Base-by-base conservation (phyloP, 768 basidiomycete species). In the Russula emetica region DNA sequence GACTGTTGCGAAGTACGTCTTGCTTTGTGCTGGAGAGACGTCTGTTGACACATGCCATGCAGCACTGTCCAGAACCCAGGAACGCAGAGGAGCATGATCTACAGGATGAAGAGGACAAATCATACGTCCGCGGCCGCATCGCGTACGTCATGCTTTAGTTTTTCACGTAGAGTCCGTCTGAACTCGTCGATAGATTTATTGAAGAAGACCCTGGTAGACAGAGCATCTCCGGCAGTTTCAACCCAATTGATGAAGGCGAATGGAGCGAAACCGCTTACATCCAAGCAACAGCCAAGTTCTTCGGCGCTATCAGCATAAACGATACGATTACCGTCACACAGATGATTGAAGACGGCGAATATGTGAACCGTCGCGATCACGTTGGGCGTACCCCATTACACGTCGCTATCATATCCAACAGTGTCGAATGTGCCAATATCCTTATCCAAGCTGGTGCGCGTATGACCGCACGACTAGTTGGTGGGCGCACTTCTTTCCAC, bases 241-340 rank as follows among this genome's bases (percentile, higher is more conserved):
- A 84, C 58, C 85, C 85, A 0, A 85, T 86, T 69, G 84, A 87
- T 64, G 82, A 79, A 14, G 84, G 83, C 13, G 84, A 85, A 76
- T 87, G 85, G 85, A 79, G 79, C 61, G 82, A 77, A 38, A 81
- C 84, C 65, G 84, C 82, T 10, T 87, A 86, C 70, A 77, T 85
- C 64, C 82, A 80, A 13, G 77, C 77, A 16, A 77, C 78, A 0
- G 80, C 82, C 61, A 77, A 79, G 62, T 79, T 87, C 61, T 86
- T 86, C 73, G 69, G 73, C 11, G 82, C 82, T n/a, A 83, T 87
- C 63, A 79, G 76, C 2, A 69, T 75, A 2, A 72, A 75, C 51
- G 81, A 87, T 66, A 73, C 75, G 0, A 71, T 72, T 6, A 67
- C 72, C 0, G 78, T 85, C 18, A 67, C 72, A 11, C 68, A 72